Conservation (phyloP, 805 yeast species). For the Teunomyces atbi region DNA sequence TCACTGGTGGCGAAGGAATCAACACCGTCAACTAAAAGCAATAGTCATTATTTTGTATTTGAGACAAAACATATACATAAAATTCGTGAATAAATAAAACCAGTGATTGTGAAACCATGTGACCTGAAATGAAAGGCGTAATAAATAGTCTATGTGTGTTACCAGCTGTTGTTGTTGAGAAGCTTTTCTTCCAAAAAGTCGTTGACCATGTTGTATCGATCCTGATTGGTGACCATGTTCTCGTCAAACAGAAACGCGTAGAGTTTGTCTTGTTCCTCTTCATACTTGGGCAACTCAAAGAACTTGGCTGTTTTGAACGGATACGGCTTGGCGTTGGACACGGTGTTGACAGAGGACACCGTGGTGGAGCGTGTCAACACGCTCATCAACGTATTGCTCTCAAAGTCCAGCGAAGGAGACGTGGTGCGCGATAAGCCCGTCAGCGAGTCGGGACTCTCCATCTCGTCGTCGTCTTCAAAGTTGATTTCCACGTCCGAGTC, state of each 20-base stretch:
- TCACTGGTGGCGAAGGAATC: constrained; percentile 38
- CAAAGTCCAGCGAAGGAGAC: constrained; percentile 34
- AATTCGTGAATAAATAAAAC: constrained; percentile 7
- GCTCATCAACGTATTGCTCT: constrained; percentile 36
- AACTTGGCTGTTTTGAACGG: constrained; percentile 20
- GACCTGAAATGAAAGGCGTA: constrained; percentile 5
- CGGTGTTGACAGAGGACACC: constrained; percentile 21
- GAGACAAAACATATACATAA: constrained; percentile 5
- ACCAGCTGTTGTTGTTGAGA: constrained; percentile 28
- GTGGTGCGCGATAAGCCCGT: constrained; percentile 36
- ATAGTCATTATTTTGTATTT: not conserved
- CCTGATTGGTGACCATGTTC: constrained; percentile 16
- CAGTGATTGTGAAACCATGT: not conserved
- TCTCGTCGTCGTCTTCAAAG: constrained; percentile 26
- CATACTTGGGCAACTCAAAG: constrained; percentile 34
- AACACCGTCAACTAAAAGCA: constrained; percentile 10
- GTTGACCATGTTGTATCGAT: constrained; percentile 39
- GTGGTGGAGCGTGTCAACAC: constrained; percentile 43
- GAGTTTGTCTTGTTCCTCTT: constrained; percentile 12
- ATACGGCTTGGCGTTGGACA: constrained; percentile 9
- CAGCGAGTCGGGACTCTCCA: constrained; percentile 17
- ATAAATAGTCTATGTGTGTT: constrained; percentile 6
- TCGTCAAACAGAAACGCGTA: constrained; percentile 21
- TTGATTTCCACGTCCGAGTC: constrained; percentile 20
- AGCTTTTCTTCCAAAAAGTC: constrained; percentile 42